Conservation (phyloP, 2,329 filamentous ascomycete genomes). For the Lasiodiplodia citricola region DNA sequence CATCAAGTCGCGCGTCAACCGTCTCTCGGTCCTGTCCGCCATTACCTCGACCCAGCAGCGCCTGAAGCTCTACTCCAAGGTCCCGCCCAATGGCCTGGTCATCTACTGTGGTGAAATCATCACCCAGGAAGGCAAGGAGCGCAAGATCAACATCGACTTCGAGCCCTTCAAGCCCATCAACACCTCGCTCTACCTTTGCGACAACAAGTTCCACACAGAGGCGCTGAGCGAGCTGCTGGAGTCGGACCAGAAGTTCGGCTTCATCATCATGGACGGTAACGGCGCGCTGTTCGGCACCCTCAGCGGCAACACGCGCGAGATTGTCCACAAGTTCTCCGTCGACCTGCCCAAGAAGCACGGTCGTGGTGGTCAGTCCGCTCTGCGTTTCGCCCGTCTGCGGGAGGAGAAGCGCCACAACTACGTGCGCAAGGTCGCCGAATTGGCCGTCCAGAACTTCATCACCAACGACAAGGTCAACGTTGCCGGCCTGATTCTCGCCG, state of each 20-base stretch:
- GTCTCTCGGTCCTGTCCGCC: conserved; percentile 95
- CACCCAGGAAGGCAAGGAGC: conserved; percentile 96
- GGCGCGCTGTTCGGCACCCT: conserved; percentile 96
- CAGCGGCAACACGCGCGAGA: conserved; percentile 94
- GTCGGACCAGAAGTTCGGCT: conserved; percentile 98
- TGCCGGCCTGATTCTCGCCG: conserved; percentile 90
- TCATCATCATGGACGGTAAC: conserved; percentile 99
- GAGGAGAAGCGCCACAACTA: conserved; percentile 99
- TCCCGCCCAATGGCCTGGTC: conserved; percentile 94
- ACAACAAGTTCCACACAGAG: conserved; percentile 99
- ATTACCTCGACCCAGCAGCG: conserved; percentile 99
- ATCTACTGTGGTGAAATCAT: conserved; percentile 99
- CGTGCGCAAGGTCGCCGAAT: conserved; percentile 95
- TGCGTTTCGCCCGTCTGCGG: conserved; percentile 98
- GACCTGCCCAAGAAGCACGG: conserved; percentile 99
- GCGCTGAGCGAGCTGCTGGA: conserved; percentile 95
- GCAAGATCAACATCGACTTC: conserved; percentile 99
- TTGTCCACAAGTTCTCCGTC: conserved; percentile 97
- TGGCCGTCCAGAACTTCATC: conserved; percentile 99
- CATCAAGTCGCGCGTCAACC: conserved; percentile 99
- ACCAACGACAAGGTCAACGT: conserved; percentile 99
- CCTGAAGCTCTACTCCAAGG: conserved; percentile 98
- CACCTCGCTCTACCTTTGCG: conserved; percentile 97
- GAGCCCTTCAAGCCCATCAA: conserved; percentile 99
- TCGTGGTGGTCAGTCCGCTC: conserved; percentile 98